Base-by-base conservation (phyloP, 371 early-diverging fungal genomes). In the Mortierella sp. region DNA sequence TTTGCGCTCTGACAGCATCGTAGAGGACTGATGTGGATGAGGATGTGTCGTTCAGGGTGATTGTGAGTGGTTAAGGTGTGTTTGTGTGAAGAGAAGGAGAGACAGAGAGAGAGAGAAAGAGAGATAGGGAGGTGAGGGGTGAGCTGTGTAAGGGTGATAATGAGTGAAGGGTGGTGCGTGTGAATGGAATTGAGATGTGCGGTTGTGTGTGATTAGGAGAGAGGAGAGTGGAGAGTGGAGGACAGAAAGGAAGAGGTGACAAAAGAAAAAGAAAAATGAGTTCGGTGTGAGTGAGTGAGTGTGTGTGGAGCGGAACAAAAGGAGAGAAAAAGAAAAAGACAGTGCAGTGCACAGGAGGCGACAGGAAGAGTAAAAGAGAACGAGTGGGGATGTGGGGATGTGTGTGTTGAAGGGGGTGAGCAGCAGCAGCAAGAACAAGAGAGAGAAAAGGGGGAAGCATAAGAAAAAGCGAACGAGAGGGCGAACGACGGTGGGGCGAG, bases 1-100 rank as follows among this genome's bases (percentile, higher is more conserved):
- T 71, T 83, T 83, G 70, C 83, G 77, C 54, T 83, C 83, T 28
- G 83, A 83, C 45, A 79, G 47, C 74, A 79, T 79, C 21, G 63
- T 72, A 38, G 55, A 10, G 11, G 31, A 14, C 14, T 1, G 24
- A 28, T 28, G 57, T 0, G 65, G 10, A 38, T 21, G n/a, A 19
- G 38, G 45, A 28, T 38, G 42, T 44, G 34, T 52, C 45, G n/a
- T 48, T 45, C 26, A 13, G 6, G n/a, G 1, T 54, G 26, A 26
- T 57, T 13, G 58, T 52, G 47, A 50, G 21, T 42, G 45, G 21
- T 34, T n/a, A 50, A 52, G 28, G 71, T 45, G 42, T 34, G 44
- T 44, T 26, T 70, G 0, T 16, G 55, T 26, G 38, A n/a, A 24
- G 44, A 13, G 24, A 10, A 31, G 31, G 31, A n/a, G n/a, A n/a